Conservation (phyloP, 805 yeast species). For the Spathaspora arborariae region DNA sequence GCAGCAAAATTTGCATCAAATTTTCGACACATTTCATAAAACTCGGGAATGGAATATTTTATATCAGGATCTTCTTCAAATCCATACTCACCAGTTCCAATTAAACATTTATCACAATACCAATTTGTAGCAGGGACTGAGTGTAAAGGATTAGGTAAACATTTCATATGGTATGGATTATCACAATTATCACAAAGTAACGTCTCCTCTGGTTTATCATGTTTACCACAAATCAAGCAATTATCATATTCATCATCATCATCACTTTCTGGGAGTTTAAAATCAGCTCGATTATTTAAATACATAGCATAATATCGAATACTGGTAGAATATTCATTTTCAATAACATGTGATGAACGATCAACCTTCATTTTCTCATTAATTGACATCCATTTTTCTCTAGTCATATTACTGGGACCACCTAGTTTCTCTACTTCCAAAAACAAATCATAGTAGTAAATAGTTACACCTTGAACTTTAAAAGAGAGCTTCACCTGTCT, state of each 20-base stretch:
- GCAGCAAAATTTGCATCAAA: constrained; percentile 43
- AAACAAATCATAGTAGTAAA: constrained; percentile 39
- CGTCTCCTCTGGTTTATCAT: constrained; percentile 43
- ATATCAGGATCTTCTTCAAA: constrained; percentile 64
- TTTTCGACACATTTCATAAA: constrained; percentile 50
- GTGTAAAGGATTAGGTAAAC: constrained; percentile 56
- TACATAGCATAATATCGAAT: constrained; percentile 31
- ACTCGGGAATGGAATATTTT: constrained; percentile 55
- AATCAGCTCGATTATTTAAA: constrained; percentile 19
- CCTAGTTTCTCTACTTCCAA: constrained; percentile 27
- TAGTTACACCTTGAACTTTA: constrained; percentile 8
- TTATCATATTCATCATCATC: constrained; percentile 31
- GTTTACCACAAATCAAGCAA: constrained; percentile 47
- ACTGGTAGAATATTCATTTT: constrained; percentile 20
- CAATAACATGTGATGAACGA: constrained; percentile 12
- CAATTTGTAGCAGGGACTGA: constrained; percentile 58
- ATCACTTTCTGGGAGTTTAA: constrained; percentile 30
- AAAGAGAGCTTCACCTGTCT: constrained; percentile 21
- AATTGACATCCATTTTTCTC: constrained; percentile 18
- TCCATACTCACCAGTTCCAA: constrained; percentile 85
- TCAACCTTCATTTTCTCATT: constrained; percentile 22
- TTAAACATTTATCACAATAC: constrained; percentile 81
- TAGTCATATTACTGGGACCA: constrained; percentile 14
- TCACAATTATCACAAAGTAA: constrained; percentile 75
- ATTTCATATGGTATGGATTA: constrained; percentile 60